phyloP scores from a whole-genome alignment of 169 alveolate genomes.

The Plasmodium adleri region DNA sequence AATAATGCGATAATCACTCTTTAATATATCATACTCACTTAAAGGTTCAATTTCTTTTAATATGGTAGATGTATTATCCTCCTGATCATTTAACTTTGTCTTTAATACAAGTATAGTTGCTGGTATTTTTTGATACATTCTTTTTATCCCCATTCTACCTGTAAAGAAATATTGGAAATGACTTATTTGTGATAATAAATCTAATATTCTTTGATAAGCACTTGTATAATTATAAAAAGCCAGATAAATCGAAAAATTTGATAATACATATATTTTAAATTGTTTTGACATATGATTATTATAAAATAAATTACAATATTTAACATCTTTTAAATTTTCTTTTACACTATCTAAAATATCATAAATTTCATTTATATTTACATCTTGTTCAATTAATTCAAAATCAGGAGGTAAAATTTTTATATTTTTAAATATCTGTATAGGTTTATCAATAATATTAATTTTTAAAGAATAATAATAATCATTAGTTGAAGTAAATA shows the following conservation, averaged over 20 bases:
- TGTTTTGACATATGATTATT: constrained; percentile 63
- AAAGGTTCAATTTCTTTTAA: constrained; percentile 58
- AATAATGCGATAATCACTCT: constrained; percentile 41
- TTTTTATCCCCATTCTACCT: constrained; percentile 84
- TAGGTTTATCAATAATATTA: constrained; percentile 52
- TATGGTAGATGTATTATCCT: constrained; percentile 54
- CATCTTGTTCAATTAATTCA: constrained; percentile 53
- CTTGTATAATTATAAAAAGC: constrained; percentile 78
- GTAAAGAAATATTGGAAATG: constrained; percentile 81
- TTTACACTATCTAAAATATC: constrained; percentile 22
- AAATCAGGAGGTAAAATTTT: constrained; percentile 32
- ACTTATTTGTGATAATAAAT: constrained; percentile 64
- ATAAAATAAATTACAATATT: constrained; percentile 39
- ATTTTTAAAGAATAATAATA: constrained; percentile 35
- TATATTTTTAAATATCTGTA: constrained; percentile 47
- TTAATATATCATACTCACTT: constrained; percentile 70
- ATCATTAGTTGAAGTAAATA: constrained; percentile 30
- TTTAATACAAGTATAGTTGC: constrained; percentile 81
- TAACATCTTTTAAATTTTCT: constrained; percentile 14
- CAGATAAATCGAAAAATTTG: constrained; percentile 79
- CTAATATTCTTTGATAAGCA: constrained; percentile 68
- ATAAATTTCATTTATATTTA: constrained; percentile 5
- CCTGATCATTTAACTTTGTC: constrained; percentile 39
- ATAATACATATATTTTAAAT: constrained; percentile 76
- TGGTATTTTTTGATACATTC: constrained; percentile 81